Evolutionary conservation across 176 grass and related monocot genomes (phyloP), one percentile per base, ranked within the genome.

Genomic region (Aechmea fasciata): DNA sequence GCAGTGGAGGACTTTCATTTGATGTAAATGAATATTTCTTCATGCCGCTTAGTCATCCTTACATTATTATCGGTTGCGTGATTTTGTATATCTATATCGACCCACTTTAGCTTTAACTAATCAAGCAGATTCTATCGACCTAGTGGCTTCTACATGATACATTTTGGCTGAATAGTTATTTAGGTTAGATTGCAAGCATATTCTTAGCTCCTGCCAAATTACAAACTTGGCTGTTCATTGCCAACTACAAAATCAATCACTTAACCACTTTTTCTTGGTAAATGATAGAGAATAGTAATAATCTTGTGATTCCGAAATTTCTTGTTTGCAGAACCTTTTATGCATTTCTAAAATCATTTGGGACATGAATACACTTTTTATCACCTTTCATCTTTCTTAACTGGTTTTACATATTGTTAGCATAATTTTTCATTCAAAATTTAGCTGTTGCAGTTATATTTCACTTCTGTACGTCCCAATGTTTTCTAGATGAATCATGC

Each of bases 1-100:
- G 50, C 73, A 47, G 63, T 48, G 67, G 64, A 51, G 75, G 73
- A 63, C 62, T 82, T 74, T 77, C 78, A 77, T 84, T 82, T 73
- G 88, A 96, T 80, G 92, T 91, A 83, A 61, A 62, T 41, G 33
- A 41, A 41, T 41, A 64, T 69, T 54, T 11, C 13, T 71, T 47
- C 22, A 14, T 24, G 2, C 25, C 66, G 41, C 41, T 66, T 26
- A 66, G 66, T 12, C 62, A 66, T 49, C 51, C 63, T 52, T 61
- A 18, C 20, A 61, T 61, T 19, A 61, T n/a, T 18, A 18, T 61
- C 20, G n/a, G 20, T 17, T 20, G 55, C n/a, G 17, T 61, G 55
- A 9, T 61, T 61, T 61, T 61, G 7, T 18, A 12, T n/a, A 15
- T 61, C 55, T 59, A 59, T 14, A 59, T 19, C 55, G 14, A 19